phyloP scores from a whole-genome alignment of 495 filamentous ascomycete genomes.

The Sabuloglossum arenarium region DNA sequence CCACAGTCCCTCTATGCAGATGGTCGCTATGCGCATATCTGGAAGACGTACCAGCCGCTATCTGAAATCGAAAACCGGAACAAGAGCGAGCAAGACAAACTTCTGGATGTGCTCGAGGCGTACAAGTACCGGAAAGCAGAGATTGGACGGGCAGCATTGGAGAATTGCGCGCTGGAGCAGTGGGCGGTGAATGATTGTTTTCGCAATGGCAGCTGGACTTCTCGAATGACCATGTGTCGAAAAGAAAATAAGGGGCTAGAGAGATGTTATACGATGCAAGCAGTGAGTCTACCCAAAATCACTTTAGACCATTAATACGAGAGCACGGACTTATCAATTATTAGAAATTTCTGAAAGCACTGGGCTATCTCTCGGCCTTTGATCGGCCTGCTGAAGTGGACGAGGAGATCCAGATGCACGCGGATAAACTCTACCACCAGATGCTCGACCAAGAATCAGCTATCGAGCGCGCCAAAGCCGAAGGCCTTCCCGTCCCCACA shows the following conservation, averaged over 20 bases:
- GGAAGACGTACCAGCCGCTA: conserved; percentile 66
- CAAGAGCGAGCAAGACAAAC: conserved; percentile 51
- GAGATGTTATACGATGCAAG: conserved; percentile 65
- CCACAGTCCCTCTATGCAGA: conserved; percentile 43
- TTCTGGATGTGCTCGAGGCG: conserved; percentile 53
- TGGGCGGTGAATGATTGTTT: conserved; percentile 57
- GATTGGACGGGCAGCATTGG: conserved; percentile 65
- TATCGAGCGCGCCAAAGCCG: conserved; percentile 42
- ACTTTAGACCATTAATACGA: no score
- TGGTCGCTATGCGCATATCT: conserved; percentile 83
- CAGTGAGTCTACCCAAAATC: conserved; percentile 26
- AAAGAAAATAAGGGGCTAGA: conserved; percentile 48
- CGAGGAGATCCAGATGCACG: conserved; percentile 90
- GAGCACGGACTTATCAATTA: not conserved
- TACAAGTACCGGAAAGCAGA: conserved; percentile 62
- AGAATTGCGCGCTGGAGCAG: conserved; percentile 85
- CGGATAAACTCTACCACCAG: conserved; percentile 67
- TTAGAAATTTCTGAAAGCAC: conserved; percentile 69
- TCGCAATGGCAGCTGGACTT: conserved; percentile 33
- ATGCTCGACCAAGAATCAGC: conserved; percentile 58
- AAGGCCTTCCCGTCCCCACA: conserved; percentile 28
- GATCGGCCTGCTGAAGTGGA: conserved; percentile 45
- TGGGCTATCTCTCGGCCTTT: conserved; percentile 63
- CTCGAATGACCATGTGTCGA: conserved; percentile 51
- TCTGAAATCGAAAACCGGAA: conserved; percentile 35